phyloP scores from a whole-genome alignment of 2,329 filamentous ascomycete genomes.

The Neoscytalidium dimidiatum region DNA sequence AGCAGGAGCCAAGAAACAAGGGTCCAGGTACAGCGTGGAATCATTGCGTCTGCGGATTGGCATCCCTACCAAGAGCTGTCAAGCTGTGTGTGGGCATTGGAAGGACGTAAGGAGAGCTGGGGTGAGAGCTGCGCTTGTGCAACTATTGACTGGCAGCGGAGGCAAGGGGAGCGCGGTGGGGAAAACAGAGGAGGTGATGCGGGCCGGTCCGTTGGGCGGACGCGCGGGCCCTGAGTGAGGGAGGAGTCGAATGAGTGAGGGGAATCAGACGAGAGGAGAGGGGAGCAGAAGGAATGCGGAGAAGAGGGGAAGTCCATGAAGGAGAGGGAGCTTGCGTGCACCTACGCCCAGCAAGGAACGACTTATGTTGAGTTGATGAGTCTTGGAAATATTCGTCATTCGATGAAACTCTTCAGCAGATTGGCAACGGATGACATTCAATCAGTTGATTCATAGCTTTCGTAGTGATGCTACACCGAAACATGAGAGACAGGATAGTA shows the following conservation, averaged over 20 bases:
- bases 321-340: neutral
- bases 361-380: too few relatives aligned
- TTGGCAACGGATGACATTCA: neutral
- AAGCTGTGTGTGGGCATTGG: neutral
- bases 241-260: neutral
- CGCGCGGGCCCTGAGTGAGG: neutral
- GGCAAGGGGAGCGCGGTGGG: neutral
- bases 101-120: neutral
- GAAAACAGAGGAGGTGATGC: neutral
- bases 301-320: neutral
- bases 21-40: neutral
- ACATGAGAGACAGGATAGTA: neutral
- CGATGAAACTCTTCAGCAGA: neutral
- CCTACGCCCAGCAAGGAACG: neutral
- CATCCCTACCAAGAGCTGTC: neutral
- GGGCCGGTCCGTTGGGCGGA: neutral
- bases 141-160: neutral
- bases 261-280: neutral
- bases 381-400: neutral
- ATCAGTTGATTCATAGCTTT: neutral
- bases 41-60: neutral
- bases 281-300: neutral
- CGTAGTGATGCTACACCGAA: slow-evolving; percentile 7
- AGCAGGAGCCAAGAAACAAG: neutral
- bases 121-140: neutral